Conservation (phyloP, 495 filamentous ascomycete genomes). For the Hypoxylon subgilvum region DNA sequence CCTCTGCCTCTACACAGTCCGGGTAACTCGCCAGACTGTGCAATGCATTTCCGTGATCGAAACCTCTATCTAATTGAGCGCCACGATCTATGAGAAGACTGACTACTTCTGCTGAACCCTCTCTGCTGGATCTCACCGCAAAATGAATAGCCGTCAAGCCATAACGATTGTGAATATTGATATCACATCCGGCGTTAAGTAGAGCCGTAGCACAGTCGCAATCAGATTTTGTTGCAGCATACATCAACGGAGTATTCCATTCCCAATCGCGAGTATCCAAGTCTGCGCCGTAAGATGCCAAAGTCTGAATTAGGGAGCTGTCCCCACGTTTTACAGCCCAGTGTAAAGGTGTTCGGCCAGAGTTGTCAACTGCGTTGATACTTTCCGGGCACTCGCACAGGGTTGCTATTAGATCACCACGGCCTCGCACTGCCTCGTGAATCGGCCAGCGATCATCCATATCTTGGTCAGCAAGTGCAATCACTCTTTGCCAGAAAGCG, state of each 20-base stretch:
- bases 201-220: background rate
- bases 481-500: background rate
- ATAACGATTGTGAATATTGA: background rate
- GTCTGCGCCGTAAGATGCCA: slow-evolving; percentile 18
- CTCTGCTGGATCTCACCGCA: background rate
- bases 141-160: background rate
- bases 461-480: slow-evolving; percentile 6
- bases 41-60: background rate
- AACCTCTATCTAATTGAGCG: background rate
- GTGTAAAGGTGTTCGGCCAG: slow-evolving; percentile 8
- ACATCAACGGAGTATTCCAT: background rate
- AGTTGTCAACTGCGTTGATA: slow-evolving; percentile 5
- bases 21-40: background rate
- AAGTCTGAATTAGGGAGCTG: background rate
- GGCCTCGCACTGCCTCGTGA: slow-evolving; percentile 6
- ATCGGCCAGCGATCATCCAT: slow-evolving; percentile 10
- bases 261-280: background rate
- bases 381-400: slow-evolving; percentile 6
- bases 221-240: background rate
- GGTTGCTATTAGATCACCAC: background rate
- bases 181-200: slow-evolving; percentile 12
- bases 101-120: background rate
- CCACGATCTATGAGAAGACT: slow-evolving; percentile 6
- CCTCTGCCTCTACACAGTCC: background rate
- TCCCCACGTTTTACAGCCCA: background rate